Evolutionary conservation across 1,139 yeast species (phyloP).

Genomic region (Yamadazyma songkhlaensis): DNA sequence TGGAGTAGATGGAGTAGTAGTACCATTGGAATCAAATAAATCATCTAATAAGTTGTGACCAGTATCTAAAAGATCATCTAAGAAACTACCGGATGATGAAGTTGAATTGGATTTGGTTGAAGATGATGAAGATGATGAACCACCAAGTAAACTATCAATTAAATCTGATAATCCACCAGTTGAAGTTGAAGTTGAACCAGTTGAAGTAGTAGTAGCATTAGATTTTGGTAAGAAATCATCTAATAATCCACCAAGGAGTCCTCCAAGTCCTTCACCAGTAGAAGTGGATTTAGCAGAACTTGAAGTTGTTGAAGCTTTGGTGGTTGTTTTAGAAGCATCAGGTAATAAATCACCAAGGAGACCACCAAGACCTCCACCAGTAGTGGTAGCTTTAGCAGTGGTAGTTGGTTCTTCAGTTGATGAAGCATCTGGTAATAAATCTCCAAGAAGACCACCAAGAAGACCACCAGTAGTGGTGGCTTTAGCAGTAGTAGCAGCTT

Average conservation of each 20-base stretch:
- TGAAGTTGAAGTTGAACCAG: slow-evolving; percentile 9
- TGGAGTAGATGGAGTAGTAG: slow-evolving; percentile 14
- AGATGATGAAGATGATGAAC: slow-evolving; percentile 6
- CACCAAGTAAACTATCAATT: slow-evolving; percentile 9
- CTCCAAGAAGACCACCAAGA: slow-evolving; percentile 14
- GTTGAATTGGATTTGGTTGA: slow-evolving; percentile 8
- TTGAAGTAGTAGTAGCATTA: slow-evolving; percentile 10
- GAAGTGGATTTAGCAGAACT: slow-evolving; percentile 13
- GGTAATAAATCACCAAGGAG: slow-evolving; percentile 15
- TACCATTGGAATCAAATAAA: slow-evolving; percentile 7
- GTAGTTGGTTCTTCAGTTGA: slow-evolving; percentile 9
- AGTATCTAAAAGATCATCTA: slow-evolving; percentile 13
- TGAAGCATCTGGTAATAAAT: neutral
- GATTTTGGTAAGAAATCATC: slow-evolving; percentile 11
- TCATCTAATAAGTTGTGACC: slow-evolving; percentile 8
- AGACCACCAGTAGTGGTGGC: slow-evolving; percentile 12
- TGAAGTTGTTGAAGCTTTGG: slow-evolving; percentile 13
- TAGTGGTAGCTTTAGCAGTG: slow-evolving; percentile 11
- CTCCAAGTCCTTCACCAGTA: slow-evolving; percentile 12
- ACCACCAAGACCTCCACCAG: slow-evolving; percentile 4
- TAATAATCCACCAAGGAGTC: slow-evolving; percentile 13
- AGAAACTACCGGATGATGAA: slow-evolving; percentile 9
- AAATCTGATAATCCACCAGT: slow-evolving; percentile 9
- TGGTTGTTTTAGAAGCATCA: slow-evolving; percentile 12
- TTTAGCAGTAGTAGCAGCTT: slow-evolving; percentile 7